Percentiles rank a stretch among this genome's conserved stretches.
Conservation (phyloP, 2,329 filamentous ascomycete genomes). For the Trichoderma koningii region DNA sequence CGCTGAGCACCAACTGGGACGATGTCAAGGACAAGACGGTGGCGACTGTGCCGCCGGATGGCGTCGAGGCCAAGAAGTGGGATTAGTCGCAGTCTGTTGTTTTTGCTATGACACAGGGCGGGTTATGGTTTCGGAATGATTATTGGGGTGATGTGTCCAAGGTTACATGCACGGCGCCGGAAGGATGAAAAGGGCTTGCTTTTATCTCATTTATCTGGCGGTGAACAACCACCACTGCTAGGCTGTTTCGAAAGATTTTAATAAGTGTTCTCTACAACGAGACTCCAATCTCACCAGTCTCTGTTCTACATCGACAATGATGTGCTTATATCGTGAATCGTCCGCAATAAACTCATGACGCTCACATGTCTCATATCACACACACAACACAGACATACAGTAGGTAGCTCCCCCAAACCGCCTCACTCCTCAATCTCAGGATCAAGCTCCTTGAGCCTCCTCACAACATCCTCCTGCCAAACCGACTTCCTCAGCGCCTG, state of each 20-base stretch:
- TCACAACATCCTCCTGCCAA: constrained; percentile 37
- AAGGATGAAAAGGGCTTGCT: constrained; percentile 9
- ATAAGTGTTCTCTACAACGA: background rate
- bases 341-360: background rate
- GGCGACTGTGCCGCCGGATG: constrained; percentile 72
- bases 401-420: too few species aligned
- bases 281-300: background rate
- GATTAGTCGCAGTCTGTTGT: constrained; percentile 30
- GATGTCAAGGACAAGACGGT: constrained; percentile 75
- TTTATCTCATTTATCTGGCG: background rate
- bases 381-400: background rate
- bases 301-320: background rate
- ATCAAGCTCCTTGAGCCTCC: constrained; percentile 32
- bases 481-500: constrained; percentile 32
- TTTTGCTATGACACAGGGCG: too few species aligned
- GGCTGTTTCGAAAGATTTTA: background rate
- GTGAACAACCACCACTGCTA: background rate
- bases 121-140: too few species aligned
- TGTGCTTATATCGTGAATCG: background rate
- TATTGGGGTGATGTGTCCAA: background rate
- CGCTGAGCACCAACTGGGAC: constrained; percentile 87
- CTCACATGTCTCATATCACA: background rate
- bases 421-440: background rate
- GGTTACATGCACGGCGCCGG: constrained; percentile 7
- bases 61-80: constrained; percentile 77